These are phyloP conservation scores for Leptomonas seymouri DNA, from an alignment of 208 protist species.

Conservation along the genomic window DNA sequence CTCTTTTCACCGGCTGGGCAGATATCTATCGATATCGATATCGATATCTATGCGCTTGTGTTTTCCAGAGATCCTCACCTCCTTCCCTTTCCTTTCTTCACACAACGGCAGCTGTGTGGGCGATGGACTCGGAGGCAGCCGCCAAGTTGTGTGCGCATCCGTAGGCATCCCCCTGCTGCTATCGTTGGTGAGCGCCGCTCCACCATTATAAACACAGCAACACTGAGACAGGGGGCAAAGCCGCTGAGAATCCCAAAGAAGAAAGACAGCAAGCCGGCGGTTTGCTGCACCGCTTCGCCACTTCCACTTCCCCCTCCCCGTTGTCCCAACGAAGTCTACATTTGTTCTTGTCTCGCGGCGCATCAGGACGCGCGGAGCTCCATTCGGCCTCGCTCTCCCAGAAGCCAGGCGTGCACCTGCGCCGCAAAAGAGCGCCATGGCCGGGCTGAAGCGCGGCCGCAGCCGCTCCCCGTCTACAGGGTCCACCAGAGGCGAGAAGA, in stretches of 20 bases:
- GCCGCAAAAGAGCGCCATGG: slow-evolving; percentile 5
- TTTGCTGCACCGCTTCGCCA: background rate
- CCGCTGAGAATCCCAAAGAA: background rate
- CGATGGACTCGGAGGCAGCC: too few relatives aligned
- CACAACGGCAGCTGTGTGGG: too few relatives aligned
- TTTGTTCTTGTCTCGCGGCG: slow-evolving; percentile 24
- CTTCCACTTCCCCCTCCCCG: background rate
- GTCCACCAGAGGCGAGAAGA: slow-evolving; percentile 12
- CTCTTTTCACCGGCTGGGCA: too few relatives aligned
- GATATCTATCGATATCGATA: too few relatives aligned
- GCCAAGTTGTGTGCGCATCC: too few relatives aligned
- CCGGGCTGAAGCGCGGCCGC: slow-evolving; percentile 27
- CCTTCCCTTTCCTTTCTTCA: too few relatives aligned
- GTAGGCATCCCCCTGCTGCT: too few relatives aligned
- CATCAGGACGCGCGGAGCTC: slow-evolving; percentile 2
- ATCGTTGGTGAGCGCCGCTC: too few relatives aligned
- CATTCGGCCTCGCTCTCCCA: background rate
- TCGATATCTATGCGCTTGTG: too few relatives aligned
- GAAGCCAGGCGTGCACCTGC: background rate
- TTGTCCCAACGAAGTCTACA: slow-evolving; percentile 13
- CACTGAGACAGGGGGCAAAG: too few relatives aligned
- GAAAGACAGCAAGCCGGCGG: background rate
- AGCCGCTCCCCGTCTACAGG: slow-evolving; percentile 14
- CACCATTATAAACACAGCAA: too few relatives aligned
- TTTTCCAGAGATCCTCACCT: too few relatives aligned